Evolutionary conservation across 2,329 filamentous ascomycete genomes (phyloP).

Genomic region (Penicillium sp.): DNA sequence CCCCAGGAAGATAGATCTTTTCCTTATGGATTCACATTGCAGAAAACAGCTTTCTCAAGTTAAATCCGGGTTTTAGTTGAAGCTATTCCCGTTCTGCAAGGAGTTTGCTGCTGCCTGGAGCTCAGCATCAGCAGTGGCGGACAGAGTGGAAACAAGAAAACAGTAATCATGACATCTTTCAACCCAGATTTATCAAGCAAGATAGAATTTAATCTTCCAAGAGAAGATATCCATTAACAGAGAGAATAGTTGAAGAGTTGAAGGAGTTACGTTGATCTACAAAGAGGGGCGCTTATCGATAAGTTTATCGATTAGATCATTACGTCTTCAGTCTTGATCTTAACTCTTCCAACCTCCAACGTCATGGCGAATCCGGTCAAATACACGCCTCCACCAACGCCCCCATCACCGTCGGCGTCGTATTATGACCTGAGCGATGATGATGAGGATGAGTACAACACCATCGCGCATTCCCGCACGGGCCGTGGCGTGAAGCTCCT

Average conservation of each 20-base stretch:
- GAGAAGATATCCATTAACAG: background rate
- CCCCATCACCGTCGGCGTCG: slow-evolving; percentile 76
- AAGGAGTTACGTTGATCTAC: background rate
- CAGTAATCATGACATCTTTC: background rate
- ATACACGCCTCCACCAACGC: slow-evolving; percentile 42
- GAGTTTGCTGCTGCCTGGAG: slow-evolving; percentile 17
- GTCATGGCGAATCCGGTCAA: slow-evolving; percentile 35
- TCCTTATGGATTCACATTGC: background rate
- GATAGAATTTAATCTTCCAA: background rate
- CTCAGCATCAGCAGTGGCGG: background rate
- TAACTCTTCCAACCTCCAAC: slow-evolving; percentile 1
- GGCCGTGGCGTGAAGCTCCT: slow-evolving; percentile 88
- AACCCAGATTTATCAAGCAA: background rate
- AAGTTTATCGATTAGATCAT: slow-evolving; percentile 20
- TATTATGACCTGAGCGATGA: slow-evolving; percentile 97
- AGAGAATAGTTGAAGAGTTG: background rate
- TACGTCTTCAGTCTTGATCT: slow-evolving; percentile 17
- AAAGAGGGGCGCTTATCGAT: slow-evolving; percentile 13
- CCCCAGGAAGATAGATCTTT: background rate
- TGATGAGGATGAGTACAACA: slow-evolving; percentile 93
- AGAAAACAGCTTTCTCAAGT: background rate
- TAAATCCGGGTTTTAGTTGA: background rate
- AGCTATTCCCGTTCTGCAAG: slow-evolving; percentile 1
- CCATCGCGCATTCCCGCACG: slow-evolving; percentile 72
- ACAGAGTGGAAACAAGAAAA: background rate